Base-by-base conservation (phyloP, 495 filamentous ascomycete species). In the Terfezia boudieri region DNA sequence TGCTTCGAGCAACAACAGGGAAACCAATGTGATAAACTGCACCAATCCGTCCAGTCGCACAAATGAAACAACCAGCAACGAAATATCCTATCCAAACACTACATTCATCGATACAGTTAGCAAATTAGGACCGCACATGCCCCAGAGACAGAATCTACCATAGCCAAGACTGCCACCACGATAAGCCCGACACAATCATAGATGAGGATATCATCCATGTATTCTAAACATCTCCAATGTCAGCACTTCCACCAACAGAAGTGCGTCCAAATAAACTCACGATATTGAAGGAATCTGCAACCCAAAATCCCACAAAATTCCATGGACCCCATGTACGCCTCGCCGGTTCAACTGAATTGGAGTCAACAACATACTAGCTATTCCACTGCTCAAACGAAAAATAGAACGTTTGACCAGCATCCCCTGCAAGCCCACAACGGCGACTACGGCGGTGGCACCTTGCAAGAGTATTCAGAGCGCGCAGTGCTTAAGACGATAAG, bases 121-220 rank as follows among this genome's bases (percentile, higher is more conserved):
- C 26, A 32, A 32, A 26, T 58, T 36, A 58, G 46, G 17, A 1
- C 50, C 26, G 56, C 26, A 58, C 12, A 37, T 35, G 16, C 36
- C 5, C 11, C 36, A 57, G 51, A 16, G 54, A 55, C 16, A 26
- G 55, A 41, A 59, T 49, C 23, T 61, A 65, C 64, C 85, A 90
- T 11, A 94, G 70, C 88, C 87, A 94, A 2, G 84, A 79, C 67
- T 94, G 86, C 88, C 88, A 95, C 88, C 88, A 95, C 5, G 85
- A 84, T 50, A 94, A 71, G 8, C 86, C 83, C 55, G 68, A 71
- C 0, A 80, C 73, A 64, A 93, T 88, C 70, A 81, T 81, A 5
- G 84, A 81, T 11, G 84, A 88, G 0, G 81, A 78, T 57, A 94
- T 94, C 88, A 94, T 94, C 88, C 88, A 95, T 14, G 88, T 95